Evolutionary conservation across 495 filamentous ascomycete species (phyloP).

Genomic region (Neurospora discreta): DNA sequence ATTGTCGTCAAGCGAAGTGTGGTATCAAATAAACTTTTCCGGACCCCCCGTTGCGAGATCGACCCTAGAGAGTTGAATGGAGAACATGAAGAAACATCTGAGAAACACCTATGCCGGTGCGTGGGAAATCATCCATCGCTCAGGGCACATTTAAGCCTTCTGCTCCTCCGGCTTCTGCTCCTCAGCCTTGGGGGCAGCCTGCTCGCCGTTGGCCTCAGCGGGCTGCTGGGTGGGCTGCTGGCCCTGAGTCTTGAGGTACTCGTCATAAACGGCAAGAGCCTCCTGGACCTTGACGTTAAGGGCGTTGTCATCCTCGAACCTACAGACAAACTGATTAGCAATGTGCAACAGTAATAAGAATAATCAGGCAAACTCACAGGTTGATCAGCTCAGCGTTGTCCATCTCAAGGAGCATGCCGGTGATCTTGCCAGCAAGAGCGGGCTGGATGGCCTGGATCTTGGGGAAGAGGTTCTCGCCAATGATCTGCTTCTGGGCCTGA

Average conservation of each 20-base stretch:
- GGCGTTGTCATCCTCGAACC: slow-evolving; percentile 80
- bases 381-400: slow-evolving; percentile 85
- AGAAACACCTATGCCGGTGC: slow-evolving; percentile 5
- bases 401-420: slow-evolving; percentile 99
- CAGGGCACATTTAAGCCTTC: slow-evolving; percentile 32
- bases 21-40: slow-evolving; percentile 40
- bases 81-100: slow-evolving; percentile 12
- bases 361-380: slow-evolving; percentile 59
- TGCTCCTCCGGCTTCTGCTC: slow-evolving; percentile 46
- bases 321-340: slow-evolving; percentile 28
- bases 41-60: slow-evolving; percentile 23
- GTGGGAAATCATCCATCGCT: slow-evolving; percentile 1
- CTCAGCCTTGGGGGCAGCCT: slow-evolving; percentile 33
- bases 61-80: slow-evolving; percentile 23
- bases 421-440: slow-evolving; percentile 96
- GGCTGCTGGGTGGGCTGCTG: slow-evolving; percentile 23
- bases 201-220: slow-evolving; percentile 18
- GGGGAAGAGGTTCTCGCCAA: slow-evolving; percentile 94
- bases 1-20: slow-evolving; percentile 22
- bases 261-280: slow-evolving; percentile 92
- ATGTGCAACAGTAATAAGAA: neutral
- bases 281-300: slow-evolving; percentile 93
- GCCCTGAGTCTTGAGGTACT: slow-evolving; percentile 73
- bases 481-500: slow-evolving; percentile 88
- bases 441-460: slow-evolving; percentile 93